phyloP scores from a whole-genome alignment of 1,139 yeast species.

The Kluyveromyces sp. region DNA sequence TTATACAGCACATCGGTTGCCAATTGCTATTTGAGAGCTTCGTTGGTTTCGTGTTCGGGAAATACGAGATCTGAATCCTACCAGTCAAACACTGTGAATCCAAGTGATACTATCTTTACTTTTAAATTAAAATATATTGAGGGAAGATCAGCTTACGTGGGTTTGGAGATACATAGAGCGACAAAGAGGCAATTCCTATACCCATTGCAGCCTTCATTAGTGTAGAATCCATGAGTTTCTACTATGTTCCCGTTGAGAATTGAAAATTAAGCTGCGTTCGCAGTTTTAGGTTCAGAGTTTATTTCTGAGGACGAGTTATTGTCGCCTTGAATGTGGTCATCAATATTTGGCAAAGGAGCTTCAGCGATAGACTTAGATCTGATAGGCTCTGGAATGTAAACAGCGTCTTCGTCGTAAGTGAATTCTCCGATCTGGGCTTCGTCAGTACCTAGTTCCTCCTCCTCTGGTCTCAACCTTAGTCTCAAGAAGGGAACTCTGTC shows the following conservation, averaged over 20 bases:
- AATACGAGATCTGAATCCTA: no score
- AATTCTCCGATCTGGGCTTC: constrained; percentile 82
- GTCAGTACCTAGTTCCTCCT: constrained; percentile 86
- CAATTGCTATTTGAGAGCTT: no score
- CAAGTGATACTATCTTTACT: no score
- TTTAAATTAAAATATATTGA: no score
- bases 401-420: constrained; percentile 59
- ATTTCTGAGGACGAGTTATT: constrained; percentile 6
- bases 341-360: constrained; percentile 18
- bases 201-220: not conserved
- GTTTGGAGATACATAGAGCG: not conserved
- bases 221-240: not conserved
- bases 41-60: no score
- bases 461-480: constrained; percentile 81
- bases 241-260: no score
- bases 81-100: no score
- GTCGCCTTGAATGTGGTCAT: constrained; percentile 4
- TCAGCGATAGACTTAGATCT: constrained; percentile 41
- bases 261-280: not conserved
- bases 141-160: not conserved
- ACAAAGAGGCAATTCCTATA: not conserved
- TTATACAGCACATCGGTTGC: no score
- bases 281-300: constrained; percentile 3
- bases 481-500: constrained; percentile 78
- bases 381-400: constrained; percentile 70